Base-by-base conservation (phyloP, 2,329 filamentous ascomycete genomes). In the Karstenula rhodostoma region DNA sequence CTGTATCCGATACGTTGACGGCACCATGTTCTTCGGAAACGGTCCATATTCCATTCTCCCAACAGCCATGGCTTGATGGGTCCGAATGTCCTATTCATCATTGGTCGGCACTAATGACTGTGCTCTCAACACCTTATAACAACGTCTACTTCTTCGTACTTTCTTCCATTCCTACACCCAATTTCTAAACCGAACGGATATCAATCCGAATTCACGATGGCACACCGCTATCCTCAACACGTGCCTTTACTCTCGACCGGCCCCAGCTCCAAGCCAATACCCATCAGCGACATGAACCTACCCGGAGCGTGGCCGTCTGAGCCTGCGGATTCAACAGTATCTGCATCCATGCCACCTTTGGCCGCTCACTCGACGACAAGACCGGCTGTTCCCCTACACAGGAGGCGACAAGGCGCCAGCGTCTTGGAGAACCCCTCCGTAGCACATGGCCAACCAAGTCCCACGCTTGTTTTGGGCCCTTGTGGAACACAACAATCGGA, bases 231-330 rank as follows among this genome's bases (percentile, higher is more conserved):
- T 8, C 22, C 33, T 17, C 19, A 23, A 35, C 7, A 27, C n/a
- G n/a, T n/a, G 32, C 6, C 19, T 4, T 8, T 25, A 22, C 15
- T 1, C 32, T 5, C 13, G 2, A 4, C 13, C 1, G 3, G 33
- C 33, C 5, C 17, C 13, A 33, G 27, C 35, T 13, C 49, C 19
- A 9, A 12, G 33, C 22, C 33, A n/a, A 1, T 13, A 8, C 7
- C 13, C 13, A 10, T 15, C 23, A 19, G 10, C 15, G 22, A 33
- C 22, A 17, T 52, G 22, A 37, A 8, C 25, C 22, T 52, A 27
- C 49, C 49, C n/a, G 33, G 49, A 27, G 22, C 49, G 7, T 52
- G 49, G 49, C 49, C 49, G 17, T 25, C 15, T 15, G 49, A 52
- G 13, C 15, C 19, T 19, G 22, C 22, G 25, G 32, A 4, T 4